A percentile compares a stretch with the other conserved stretches of the same genome.
Conservation (phyloP, 306 rosid species). For the Medicago lupulina region DNA sequence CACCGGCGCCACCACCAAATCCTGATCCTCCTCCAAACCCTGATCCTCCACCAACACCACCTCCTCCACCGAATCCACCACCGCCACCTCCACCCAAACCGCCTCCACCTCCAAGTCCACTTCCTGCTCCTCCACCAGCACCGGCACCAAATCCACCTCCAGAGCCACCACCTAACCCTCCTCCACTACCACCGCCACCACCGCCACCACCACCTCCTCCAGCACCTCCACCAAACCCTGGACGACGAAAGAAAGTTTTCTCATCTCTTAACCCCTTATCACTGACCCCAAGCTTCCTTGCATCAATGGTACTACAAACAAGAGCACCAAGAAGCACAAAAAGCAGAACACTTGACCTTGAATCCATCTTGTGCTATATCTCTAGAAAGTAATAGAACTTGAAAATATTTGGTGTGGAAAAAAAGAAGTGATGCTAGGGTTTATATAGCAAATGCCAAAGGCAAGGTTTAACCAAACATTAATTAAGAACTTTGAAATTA, state of each 20-base stretch:
- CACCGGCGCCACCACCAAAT: slow-evolving; percentile 48
- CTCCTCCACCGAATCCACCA: slow-evolving; percentile 54
- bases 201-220: slow-evolving; percentile 75
- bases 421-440: slow-evolving; percentile 26
- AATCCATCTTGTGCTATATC: slow-evolving; percentile 34
- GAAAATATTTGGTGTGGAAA: slow-evolving; percentile 4
- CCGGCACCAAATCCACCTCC: slow-evolving; percentile 52
- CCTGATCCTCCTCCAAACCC: slow-evolving; percentile 63
- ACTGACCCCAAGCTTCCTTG: slow-evolving; percentile 57
- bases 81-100: slow-evolving; percentile 53
- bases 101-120: slow-evolving; percentile 50
- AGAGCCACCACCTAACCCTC: slow-evolving; percentile 50
- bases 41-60: slow-evolving; percentile 54
- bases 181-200: slow-evolving; percentile 56
- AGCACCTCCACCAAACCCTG: slow-evolving; percentile 53
- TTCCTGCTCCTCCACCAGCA: slow-evolving; percentile 37
- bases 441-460: slow-evolving; percentile 50
- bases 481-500: slow-evolving; percentile 24
- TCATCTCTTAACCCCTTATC: slow-evolving; percentile 50
- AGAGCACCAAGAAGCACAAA: slow-evolving; percentile 58
- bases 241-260: slow-evolving; percentile 51
- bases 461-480: background rate
- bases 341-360: slow-evolving; percentile 52
- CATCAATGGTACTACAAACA: slow-evolving; percentile 54
- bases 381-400: background rate